Evolutionary conservation across 345 rosid genomes (phyloP).

Genomic region (Pelargonium nanum): DNA sequence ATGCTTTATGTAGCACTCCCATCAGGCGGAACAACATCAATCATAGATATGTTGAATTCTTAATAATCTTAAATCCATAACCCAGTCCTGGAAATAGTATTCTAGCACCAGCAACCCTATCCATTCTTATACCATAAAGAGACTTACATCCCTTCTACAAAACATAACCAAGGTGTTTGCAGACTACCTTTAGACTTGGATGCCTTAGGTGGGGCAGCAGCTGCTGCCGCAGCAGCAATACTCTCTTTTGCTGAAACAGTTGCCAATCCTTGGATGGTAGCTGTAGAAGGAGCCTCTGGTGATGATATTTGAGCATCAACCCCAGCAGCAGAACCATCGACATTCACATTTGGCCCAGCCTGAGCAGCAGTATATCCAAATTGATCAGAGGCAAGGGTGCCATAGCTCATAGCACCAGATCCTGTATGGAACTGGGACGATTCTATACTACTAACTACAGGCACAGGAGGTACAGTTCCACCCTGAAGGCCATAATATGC

Average conservation of each 20-base stretch:
- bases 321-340: conserved; percentile 16
- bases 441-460: conserved; percentile 27
- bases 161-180: not conserved
- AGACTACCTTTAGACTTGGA: conserved; percentile 66
- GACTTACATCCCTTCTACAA: not conserved
- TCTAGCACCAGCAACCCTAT: not conserved
- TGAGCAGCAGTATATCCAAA: conserved; percentile 18
- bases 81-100: no score
- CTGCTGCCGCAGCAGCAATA: conserved; percentile 19
- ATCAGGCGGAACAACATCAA: no score
- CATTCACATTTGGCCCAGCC: conserved; percentile 18
- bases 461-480: conserved; percentile 33
- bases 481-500: conserved; percentile 50
- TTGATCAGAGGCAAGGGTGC: conserved; percentile 17
- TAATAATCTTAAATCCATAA: not conserved
- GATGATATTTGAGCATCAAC: conserved; percentile 22
- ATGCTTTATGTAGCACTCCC: no score
- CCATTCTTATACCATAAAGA: not conserved
- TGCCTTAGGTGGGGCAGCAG: conserved; percentile 25
- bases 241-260: conserved; percentile 19
- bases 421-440: conserved; percentile 34
- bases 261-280: conserved; percentile 23
- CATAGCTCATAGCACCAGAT: conserved; percentile 26
- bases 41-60: not conserved
- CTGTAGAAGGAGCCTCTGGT: conserved; percentile 25